Evolutionary conservation across 495 filamentous ascomycete genomes (phyloP).

Genomic region (Penicillium taxi): DNA sequence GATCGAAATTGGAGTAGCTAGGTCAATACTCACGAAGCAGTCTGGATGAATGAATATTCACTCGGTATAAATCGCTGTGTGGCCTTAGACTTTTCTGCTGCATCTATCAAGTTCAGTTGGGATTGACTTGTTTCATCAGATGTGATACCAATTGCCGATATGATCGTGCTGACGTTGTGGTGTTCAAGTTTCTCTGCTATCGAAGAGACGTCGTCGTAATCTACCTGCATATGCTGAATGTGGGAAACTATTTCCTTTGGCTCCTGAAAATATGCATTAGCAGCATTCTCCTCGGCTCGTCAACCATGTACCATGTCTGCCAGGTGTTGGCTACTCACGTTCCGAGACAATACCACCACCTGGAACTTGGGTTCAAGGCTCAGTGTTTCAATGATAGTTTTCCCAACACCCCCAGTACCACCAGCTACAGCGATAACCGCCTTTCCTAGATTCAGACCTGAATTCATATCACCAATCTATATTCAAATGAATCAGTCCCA

Average conservation of each 20-base stretch:
- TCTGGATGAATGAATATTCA: conserved; percentile 39
- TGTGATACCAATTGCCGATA: conserved; percentile 40
- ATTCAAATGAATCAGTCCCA: too few species aligned
- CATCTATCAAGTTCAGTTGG: conserved; percentile 42
- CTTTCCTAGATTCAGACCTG: conserved; percentile 17
- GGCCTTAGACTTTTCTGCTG: conserved; percentile 35
- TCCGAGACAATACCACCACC: conserved; percentile 38
- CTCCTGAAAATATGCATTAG: too few species aligned
- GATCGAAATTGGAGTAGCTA: not conserved
- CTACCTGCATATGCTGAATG: conserved; percentile 19
- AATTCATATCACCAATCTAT: too few species aligned
- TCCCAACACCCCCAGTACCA: conserved; percentile 45
- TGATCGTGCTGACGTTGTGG: conserved; percentile 43
- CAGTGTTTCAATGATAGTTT: conserved; percentile 43
- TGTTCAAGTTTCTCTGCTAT: conserved; percentile 35
- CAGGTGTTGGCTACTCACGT: conserved; percentile 8
- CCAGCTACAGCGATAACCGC: conserved; percentile 45
- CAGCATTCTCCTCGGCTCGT: too few species aligned
- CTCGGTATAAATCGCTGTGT: conserved; percentile 45
- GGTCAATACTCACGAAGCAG: conserved; percentile 23
- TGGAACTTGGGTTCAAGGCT: conserved; percentile 28
- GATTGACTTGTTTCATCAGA: conserved; percentile 25
- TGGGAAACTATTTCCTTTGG: too few species aligned
- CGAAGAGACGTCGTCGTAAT: conserved; percentile 35
- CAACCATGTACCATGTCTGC: too few species aligned